Evolutionary conservation across 1,284 basidiomycete genomes (phyloP), one percentile per base, ranked within the genome.

Genomic region (Singerocomus inundabilis): DNA sequence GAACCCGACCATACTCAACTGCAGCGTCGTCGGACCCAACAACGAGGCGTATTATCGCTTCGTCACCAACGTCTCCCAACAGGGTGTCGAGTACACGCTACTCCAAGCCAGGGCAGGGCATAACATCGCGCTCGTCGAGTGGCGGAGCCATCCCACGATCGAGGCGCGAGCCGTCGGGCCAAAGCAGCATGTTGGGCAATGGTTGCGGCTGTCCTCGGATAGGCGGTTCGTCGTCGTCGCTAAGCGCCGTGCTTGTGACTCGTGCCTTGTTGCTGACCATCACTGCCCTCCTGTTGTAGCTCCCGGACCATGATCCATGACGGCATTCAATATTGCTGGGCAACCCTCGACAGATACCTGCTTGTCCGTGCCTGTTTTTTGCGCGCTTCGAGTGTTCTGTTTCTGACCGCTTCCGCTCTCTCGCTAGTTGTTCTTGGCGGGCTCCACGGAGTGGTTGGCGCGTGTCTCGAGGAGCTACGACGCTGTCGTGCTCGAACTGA

Each of bases 51-150:
- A 64, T 33, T 78, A 75, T 53, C 62, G 63, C n/a, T 53, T 80
- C 38, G 66, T 63, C 34, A 83, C 82, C 6, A 76, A 16, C 24
- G 6, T n/a, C 21, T 21, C 81, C 54, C 72, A 75, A 56, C 74
- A 77, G 4, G 77, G 74, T 0, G 77, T 78, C 2, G 76, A 73
- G 0, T 78, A 78, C 57, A 84, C 83, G 6, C 68, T 79, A 25
- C 70, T 80, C 58, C 80, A 79, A 56, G 76, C 80, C 56, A 64
- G 68, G 10, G 71, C 76, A 32, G 73, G 73, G 25, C 72, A 70
- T 48, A 77, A 72, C 39, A 61, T 82, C 44, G 81, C 79, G 3
- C 71, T 83, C 60, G 61, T 85, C 48, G 80, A 82, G 57, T 86
- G 84, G 83, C 73, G 73, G 55, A 63, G 68, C 2, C 72, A 72